phyloP scores from a whole-genome alignment of 2,329 filamentous ascomycete species.

The Phaeosphaeriaceae sp. region DNA sequence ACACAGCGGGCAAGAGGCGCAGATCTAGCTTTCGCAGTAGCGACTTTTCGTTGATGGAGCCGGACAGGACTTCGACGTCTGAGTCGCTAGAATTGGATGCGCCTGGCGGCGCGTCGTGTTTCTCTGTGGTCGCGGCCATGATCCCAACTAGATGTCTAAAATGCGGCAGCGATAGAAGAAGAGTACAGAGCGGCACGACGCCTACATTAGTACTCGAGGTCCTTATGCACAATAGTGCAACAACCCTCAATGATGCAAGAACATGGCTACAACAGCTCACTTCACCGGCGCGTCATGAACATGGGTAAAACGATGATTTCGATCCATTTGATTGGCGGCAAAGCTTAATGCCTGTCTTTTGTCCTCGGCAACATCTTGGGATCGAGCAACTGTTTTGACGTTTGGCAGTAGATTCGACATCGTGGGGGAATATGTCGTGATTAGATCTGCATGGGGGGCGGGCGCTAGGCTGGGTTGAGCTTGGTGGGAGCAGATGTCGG shows the following conservation, averaged over 20 bases:
- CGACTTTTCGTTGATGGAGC: slow-evolving; percentile 60
- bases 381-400: slow-evolving; percentile 4
- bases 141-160: neutral
- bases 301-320: slow-evolving; percentile 3
- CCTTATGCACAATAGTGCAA: neutral
- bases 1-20: slow-evolving; percentile 52
- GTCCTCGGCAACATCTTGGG: slow-evolving; percentile 6
- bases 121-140: slow-evolving; percentile 27
- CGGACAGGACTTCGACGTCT: slow-evolving; percentile 32
- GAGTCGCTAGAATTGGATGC: slow-evolving; percentile 31
- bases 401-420: slow-evolving; percentile 32
- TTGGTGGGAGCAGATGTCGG: too few species aligned
- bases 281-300: slow-evolving; percentile 13
- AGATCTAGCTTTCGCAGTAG: slow-evolving; percentile 64
- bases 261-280: slow-evolving; percentile 22
- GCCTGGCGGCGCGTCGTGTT: slow-evolving; percentile 22
- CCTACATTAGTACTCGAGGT: too few species aligned
- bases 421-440: slow-evolving; percentile 45
- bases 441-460: slow-evolving; percentile 7
- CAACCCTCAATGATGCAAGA: slow-evolving; percentile 42
- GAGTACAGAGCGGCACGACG: neutral
- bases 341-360: slow-evolving; percentile 13
- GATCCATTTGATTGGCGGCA: slow-evolving; percentile 22
- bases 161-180: neutral
- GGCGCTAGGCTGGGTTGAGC: slow-evolving; percentile 1